Base-by-base conservation (phyloP, 2,329 filamentous ascomycete genomes). In the Boeremia lycopersici region DNA sequence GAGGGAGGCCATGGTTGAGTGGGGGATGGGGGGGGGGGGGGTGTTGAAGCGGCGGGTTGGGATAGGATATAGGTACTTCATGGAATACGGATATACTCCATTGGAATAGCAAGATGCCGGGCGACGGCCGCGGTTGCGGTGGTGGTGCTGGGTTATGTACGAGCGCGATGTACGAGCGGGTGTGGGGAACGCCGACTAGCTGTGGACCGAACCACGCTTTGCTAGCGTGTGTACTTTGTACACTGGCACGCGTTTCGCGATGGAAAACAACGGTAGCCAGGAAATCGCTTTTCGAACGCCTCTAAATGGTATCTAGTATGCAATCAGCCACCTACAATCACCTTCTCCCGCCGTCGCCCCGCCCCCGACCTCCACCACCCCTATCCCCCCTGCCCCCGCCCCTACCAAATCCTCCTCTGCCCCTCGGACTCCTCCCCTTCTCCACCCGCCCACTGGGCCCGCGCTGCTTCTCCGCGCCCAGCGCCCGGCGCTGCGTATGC, bases 401-500 rank as follows among this genome's bases (percentile, higher is more conserved):
- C 9, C 42, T 44, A 1, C 29, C 43, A 25, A 51, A 48, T 26
- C 60, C 50, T 35, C 60, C 57, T 38, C 57, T 48, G 26, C 66
- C 56, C 34, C 49, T 39, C 28, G 63, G 48, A 53, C 63, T 60
- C 47, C 60, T 50, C 35, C 57, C 47, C 50, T 67, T 64, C 36
- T 65, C 60, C 2, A 65, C 58, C 8, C 57, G 47, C 6, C 56
- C 52, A n/a, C 52, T 55, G 0, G 52, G 46, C 49, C 72, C 69
- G 44, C 69, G 69, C 47, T 66, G 65, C 57, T 74, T 75, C 46
- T 73, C 65, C 12, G 65, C 67, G 5, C 76, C 74, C n/a, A 77
- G 50, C 0, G 74, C 73, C 44, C 67, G 72, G 43, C 75, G 61
- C 56, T 70, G 67, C 15, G 53, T 65, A 57, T 70, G 68, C 19